A percentile compares a stretch with the other conserved stretches of the same genome.
Conservation (phyloP, 2,329 filamentous ascomycete species). For the Colletotrichum cereale region DNA sequence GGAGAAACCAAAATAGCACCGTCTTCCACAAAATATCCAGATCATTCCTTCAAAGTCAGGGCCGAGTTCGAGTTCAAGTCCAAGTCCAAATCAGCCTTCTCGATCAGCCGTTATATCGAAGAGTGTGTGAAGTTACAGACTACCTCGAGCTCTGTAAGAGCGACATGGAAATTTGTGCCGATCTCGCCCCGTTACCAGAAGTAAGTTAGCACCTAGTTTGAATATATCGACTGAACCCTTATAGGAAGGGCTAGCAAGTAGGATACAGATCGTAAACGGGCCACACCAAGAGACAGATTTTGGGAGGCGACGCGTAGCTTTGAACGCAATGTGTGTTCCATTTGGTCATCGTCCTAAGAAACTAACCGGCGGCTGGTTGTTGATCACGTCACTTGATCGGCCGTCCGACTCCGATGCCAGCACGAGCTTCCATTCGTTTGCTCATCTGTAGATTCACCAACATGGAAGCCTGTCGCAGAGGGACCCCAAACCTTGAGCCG, state of each 20-base stretch:
- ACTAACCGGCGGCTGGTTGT: background rate
- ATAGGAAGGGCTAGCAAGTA: conserved; percentile 27
- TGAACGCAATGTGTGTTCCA: conserved; percentile 18
- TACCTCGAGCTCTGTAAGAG: conserved; percentile 14
- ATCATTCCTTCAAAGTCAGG: conserved; percentile 1
- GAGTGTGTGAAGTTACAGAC: conserved; percentile 20
- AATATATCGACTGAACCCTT: too few species aligned
- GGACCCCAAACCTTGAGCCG: background rate
- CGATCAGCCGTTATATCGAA: conserved; percentile 1
- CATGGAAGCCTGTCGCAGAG: background rate
- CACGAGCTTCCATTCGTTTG: background rate
- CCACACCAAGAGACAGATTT: conserved; percentile 12
- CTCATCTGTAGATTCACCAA: background rate
- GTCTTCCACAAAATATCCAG: background rate
- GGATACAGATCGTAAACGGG: background rate
- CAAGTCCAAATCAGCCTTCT: background rate
- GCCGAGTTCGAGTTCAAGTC: too few species aligned
- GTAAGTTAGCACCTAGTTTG: too few species aligned
- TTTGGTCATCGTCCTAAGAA: background rate
- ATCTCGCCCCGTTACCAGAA: background rate
- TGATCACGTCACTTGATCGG: conserved; percentile 1
- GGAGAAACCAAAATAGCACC: background rate
- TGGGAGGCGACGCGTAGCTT: background rate
- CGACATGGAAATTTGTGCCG: background rate
- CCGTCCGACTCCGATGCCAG: background rate